A percentile compares a stretch with the other conserved stretches of the same genome.
phyloP scores from a whole-genome alignment of 345 rosid genomes.

The Euphorbia peplus region DNA sequence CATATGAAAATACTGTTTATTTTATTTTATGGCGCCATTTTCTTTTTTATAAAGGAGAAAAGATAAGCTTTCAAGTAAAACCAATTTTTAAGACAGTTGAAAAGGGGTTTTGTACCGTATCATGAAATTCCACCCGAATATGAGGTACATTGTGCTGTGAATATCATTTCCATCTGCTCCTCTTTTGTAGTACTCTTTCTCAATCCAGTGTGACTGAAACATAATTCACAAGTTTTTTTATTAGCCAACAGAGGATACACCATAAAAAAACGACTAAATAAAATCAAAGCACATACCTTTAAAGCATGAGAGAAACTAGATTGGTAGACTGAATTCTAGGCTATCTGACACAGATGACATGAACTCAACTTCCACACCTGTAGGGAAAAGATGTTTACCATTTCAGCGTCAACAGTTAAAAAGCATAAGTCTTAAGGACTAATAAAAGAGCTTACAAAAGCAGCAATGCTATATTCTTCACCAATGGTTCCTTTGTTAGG shows the following conservation, averaged over 20 bases:
- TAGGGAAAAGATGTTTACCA: slow-evolving; percentile 8
- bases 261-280: neutral
- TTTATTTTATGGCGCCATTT: neutral
- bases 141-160: slow-evolving; percentile 95
- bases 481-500: slow-evolving; percentile 92
- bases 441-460: slow-evolving; percentile 60
- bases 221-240: slow-evolving; percentile 1
- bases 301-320: slow-evolving; percentile 98
- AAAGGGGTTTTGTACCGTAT: slow-evolving; percentile 46
- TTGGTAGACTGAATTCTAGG: slow-evolving; percentile 96
- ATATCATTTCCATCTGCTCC: slow-evolving; percentile 95
- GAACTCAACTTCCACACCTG: slow-evolving; percentile 99
- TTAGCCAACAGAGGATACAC: neutral
- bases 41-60: neutral
- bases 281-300: slow-evolving; percentile 48
- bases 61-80: neutral
- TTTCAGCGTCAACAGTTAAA: neutral
- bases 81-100: neutral
- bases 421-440: neutral
- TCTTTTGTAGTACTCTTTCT: slow-evolving; percentile 84
- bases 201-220: slow-evolving; percentile 94
- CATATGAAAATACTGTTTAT: too few relatives aligned
- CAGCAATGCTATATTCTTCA: slow-evolving; percentile 98
- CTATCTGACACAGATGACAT: slow-evolving; percentile 95
- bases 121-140: slow-evolving; percentile 89